These are phyloP conservation scores for Groenewaldozyma tartarivorans DNA, from an alignment of 805 yeast species.

Conservation along the genomic window DNA sequence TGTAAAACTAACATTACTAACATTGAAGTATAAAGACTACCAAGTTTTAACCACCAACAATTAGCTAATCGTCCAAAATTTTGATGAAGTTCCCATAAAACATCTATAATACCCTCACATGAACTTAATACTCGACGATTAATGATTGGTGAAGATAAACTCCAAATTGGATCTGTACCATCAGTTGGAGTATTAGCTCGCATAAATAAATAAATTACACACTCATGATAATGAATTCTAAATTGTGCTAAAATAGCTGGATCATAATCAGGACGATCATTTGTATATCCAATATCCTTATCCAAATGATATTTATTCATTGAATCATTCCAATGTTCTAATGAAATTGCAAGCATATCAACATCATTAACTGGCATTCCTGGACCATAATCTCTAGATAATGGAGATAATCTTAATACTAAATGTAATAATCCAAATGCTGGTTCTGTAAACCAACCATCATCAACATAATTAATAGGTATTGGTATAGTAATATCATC, in stretches of 20 bases:
- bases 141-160: neutral
- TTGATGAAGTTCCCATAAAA: slow-evolving; percentile 5
- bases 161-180: neutral
- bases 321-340: slow-evolving; percentile 14
- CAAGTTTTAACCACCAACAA: slow-evolving; percentile 41
- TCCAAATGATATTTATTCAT: slow-evolving; percentile 19
- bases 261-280: slow-evolving; percentile 11
- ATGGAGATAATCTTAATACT: slow-evolving; percentile 11
- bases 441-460: slow-evolving; percentile 39
- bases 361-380: slow-evolving; percentile 9
- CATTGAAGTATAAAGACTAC: slow-evolving; percentile 36
- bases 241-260: slow-evolving; percentile 13
- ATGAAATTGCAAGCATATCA: slow-evolving; percentile 7
- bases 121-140: slow-evolving; percentile 1
- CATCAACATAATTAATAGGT: slow-evolving; percentile 23
- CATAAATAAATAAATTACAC: slow-evolving; percentile 5
- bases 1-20: slow-evolving; percentile 29
- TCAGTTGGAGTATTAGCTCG: neutral
- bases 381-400: slow-evolving; percentile 10
- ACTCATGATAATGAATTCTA: slow-evolving; percentile 15
- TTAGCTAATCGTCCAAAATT: slow-evolving; percentile 16
- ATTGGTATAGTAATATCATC: slow-evolving; percentile 34
- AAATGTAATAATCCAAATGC: slow-evolving; percentile 17
- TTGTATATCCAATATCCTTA: slow-evolving; percentile 15
- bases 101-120: slow-evolving; percentile 7